Conservation (phyloP, 495 filamentous ascomycete species). For the Elasticomyces elasticus region DNA sequence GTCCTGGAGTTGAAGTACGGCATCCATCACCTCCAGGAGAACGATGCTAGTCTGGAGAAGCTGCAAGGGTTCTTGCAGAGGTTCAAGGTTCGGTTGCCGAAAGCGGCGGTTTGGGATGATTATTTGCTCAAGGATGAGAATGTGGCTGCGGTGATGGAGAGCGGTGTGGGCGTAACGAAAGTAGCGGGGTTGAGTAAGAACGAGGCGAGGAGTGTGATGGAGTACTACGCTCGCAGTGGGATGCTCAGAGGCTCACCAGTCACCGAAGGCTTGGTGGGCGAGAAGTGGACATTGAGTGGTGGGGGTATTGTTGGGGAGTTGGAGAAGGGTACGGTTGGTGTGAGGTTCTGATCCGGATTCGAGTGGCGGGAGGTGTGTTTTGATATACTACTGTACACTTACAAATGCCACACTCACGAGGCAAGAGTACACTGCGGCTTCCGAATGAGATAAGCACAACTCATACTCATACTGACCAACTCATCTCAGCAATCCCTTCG, state of each 20-base stretch:
- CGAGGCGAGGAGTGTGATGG: conserved; percentile 73
- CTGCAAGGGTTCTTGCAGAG: not conserved
- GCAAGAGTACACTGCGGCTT: no score
- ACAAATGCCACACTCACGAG: no score
- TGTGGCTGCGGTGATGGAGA: conserved; percentile 43
- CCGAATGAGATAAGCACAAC: no score
- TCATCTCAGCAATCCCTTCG: no score
- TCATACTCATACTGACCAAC: no score
- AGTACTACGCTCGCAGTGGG: conserved; percentile 87
- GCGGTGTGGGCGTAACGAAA: conserved; percentile 21
- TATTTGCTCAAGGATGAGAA: conserved; percentile 60
- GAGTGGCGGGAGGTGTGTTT: not conserved
- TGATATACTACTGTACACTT: no score
- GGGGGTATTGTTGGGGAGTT: conserved; percentile 74
- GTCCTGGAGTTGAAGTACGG: not conserved
- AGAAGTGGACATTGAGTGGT: conserved; percentile 78
- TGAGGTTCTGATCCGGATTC: conserved; percentile 19
- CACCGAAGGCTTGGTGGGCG: conserved; percentile 61
- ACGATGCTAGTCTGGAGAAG: not conserved
- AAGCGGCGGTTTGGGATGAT: conserved; percentile 49
- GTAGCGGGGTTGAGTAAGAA: conserved; percentile 51
- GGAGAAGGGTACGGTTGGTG: conserved; percentile 29
- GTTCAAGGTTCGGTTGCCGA: conserved; percentile 30
- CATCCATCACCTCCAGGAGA: not conserved
- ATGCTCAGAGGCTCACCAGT: conserved; percentile 59